phyloP scores from a whole-genome alignment of 2,329 filamentous ascomycete genomes.

The Colletotrichum aenigma region DNA sequence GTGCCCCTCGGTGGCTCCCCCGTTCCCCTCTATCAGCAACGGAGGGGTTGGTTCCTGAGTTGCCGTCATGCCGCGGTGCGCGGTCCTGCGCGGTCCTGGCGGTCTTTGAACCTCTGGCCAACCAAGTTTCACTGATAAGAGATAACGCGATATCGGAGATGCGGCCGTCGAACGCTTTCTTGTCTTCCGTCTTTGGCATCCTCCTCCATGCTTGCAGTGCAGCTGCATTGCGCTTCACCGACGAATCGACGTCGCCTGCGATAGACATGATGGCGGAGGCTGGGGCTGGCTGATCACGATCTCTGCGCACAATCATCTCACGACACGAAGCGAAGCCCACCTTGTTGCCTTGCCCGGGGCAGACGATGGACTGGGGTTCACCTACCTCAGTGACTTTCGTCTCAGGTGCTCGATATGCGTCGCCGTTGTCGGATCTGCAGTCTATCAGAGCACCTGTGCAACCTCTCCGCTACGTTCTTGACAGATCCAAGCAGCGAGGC shows the following conservation, averaged over 20 bases:
- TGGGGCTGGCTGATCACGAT: neutral
- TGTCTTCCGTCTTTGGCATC: neutral
- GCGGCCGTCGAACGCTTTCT: slow-evolving; percentile 1
- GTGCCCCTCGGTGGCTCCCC: neutral
- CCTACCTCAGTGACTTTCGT: neutral
- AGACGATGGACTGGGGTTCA: neutral
- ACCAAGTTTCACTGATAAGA: slow-evolving; percentile 13
- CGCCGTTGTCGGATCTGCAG: slow-evolving; percentile 4
- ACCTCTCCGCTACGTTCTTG: neutral
- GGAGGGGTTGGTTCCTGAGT: slow-evolving; percentile 17
- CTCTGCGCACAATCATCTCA: neutral
- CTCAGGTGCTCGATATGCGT: neutral
- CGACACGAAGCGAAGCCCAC: neutral
- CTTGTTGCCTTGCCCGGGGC: neutral
- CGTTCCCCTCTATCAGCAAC: neutral
- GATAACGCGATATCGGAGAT: slow-evolving; percentile 18
- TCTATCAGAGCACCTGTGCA: neutral
- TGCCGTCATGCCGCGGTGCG: neutral
- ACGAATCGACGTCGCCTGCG: neutral
- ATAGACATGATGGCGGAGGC: neutral
- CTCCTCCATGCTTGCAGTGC: neutral
- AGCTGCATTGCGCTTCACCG: neutral
- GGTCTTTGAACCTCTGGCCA: neutral
- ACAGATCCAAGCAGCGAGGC: neutral
- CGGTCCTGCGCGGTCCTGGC: neutral